Evolutionary conservation across 495 filamentous ascomycete species (phyloP), one percentile per base, ranked within the genome.

Genomic region (Durotheca rogersii): DNA sequence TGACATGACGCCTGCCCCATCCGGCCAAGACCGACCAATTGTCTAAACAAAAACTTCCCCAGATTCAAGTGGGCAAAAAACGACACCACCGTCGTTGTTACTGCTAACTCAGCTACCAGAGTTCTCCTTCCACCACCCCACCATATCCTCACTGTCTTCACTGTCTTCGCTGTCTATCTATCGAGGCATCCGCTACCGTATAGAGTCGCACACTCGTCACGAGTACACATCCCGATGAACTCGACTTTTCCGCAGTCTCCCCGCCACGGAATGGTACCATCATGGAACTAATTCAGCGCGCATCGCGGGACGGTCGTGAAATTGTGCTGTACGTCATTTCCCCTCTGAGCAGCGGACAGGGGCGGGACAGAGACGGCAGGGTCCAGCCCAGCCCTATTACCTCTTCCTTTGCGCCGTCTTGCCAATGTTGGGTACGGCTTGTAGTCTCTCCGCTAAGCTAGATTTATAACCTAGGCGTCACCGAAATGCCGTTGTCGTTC

Each of bases 401-500:
- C 9, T 25, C 36, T 18, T 33, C 12, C 4, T 37, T 16, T 11
- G 1, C 29, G 1, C 15, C 21, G 19, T 42, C 15, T 19, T 29
- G 37, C 46, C 37, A 16, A 30, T 43, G n/a, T 23, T 35, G 12
- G 11, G 32, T 31, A 29, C 12, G n/a, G 31, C 25, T 29, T 36
- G 12, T 32, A 7, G 31, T 11, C n/a, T 11, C 18, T 25, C n/a
- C 15, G 12, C 37, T 41, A 44, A 44, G 46, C 9, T 35, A 32
- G 14, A 37, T 31, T 16, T 12, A 19, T 36, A 21, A 37, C 23
- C 17, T 58, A 97, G 92, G 20, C 93, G 93, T 55, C 89, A 96
- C 66, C 85, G 91, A 61, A 86, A 93, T 65, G 85, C 90, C 3
- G 83, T 98, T 41, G 94, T 98, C 15, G 81, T 97, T 37, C 90